phyloP scores from a whole-genome alignment of 1,284 basidiomycete species.

The Trichosporon sp. region DNA sequence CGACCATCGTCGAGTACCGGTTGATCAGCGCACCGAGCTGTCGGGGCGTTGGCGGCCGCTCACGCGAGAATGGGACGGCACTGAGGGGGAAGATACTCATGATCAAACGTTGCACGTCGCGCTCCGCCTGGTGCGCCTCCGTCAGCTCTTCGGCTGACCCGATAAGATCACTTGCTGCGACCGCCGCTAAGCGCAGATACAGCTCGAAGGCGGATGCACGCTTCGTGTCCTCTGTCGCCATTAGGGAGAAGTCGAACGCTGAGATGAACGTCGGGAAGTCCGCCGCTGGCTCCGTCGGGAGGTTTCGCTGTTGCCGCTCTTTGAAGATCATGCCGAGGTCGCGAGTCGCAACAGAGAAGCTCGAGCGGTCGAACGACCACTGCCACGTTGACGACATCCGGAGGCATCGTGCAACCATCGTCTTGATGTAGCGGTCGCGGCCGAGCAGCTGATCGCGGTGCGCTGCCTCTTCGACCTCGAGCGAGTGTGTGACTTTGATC shows the following conservation, averaged over 20 bases:
- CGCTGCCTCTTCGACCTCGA: constrained; percentile 60
- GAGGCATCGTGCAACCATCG: constrained; percentile 74
- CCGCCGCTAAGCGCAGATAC: constrained; percentile 65
- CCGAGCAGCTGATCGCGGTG: constrained; percentile 61
- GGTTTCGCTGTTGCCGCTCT: constrained; percentile 74
- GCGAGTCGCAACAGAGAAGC: constrained; percentile 66
- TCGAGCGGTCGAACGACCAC: constrained; percentile 69
- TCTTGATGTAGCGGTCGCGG: constrained; percentile 74
- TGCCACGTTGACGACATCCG: constrained; percentile 71
- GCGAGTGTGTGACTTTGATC: constrained; percentile 65
- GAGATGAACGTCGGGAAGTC: constrained; percentile 80
- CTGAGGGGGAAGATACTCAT: constrained; percentile 75
- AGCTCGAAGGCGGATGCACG: constrained; percentile 75
- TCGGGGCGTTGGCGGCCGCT: constrained; percentile 61
- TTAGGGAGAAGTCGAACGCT: constrained; percentile 63
- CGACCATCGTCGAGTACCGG: constrained; percentile 74
- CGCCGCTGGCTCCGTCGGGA: constrained; percentile 68
- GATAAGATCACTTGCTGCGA: constrained; percentile 55
- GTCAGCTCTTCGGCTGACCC: constrained; percentile 40
- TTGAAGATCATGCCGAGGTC: constrained; percentile 76
- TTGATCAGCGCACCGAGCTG: constrained; percentile 84
- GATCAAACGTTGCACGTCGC: constrained; percentile 70
- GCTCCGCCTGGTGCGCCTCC: constrained; percentile 57
- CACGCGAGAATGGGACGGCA: constrained; percentile 65
- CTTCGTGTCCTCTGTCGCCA: constrained; percentile 61